A percentile compares a stretch with the other conserved stretches of the same genome.
phyloP scores from a whole-genome alignment of 2,329 filamentous ascomycete genomes.

The Cucurbitaria berberidis region DNA sequence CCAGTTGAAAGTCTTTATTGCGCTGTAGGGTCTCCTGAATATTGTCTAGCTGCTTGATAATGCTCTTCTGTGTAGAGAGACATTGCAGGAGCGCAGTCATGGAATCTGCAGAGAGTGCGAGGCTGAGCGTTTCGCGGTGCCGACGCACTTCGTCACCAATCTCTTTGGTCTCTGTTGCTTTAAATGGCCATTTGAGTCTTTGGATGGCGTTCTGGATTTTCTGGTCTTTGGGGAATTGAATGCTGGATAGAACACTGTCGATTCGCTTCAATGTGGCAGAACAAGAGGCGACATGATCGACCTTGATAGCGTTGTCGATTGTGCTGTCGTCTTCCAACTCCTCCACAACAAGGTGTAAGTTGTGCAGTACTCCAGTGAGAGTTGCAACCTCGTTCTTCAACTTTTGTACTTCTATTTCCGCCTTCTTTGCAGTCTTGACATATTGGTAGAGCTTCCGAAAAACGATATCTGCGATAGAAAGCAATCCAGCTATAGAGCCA shows the following conservation, averaged over 20 bases:
- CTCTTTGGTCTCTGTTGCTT: slow-evolving; percentile 4
- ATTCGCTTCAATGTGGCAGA: slow-evolving; percentile 8
- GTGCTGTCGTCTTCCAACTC: slow-evolving; percentile 11
- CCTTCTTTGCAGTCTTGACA: slow-evolving; percentile 11
- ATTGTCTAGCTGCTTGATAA: not conserved
- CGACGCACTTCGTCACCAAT: slow-evolving; percentile 2
- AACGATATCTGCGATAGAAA: slow-evolving; percentile 16
- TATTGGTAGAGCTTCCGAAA: slow-evolving; percentile 17
- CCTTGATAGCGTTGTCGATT: not conserved
- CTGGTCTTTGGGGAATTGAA: slow-evolving; percentile 1
- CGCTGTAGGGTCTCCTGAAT: not conserved
- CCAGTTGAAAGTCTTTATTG: slow-evolving; percentile 7
- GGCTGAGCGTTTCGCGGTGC: slow-evolving; percentile 4
- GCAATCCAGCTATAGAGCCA: slow-evolving; percentile 20
- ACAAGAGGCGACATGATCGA: slow-evolving; percentile 15
- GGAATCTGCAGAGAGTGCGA: slow-evolving; percentile 11
- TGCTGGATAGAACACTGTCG: not conserved
- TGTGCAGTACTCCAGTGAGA: slow-evolving; percentile 14
- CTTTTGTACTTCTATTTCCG: slow-evolving; percentile 11
- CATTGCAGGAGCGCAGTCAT: slow-evolving; percentile 5
- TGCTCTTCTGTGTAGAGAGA: slow-evolving; percentile 5
- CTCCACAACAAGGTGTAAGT: slow-evolving; percentile 10
- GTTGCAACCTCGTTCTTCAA: slow-evolving; percentile 12
- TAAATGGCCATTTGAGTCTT: slow-evolving; percentile 9
- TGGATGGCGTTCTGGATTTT: not conserved